These are phyloP conservation scores for Gossypium australe DNA, from an alignment of 345 rosid genomes.

Conservation along the genomic window DNA sequence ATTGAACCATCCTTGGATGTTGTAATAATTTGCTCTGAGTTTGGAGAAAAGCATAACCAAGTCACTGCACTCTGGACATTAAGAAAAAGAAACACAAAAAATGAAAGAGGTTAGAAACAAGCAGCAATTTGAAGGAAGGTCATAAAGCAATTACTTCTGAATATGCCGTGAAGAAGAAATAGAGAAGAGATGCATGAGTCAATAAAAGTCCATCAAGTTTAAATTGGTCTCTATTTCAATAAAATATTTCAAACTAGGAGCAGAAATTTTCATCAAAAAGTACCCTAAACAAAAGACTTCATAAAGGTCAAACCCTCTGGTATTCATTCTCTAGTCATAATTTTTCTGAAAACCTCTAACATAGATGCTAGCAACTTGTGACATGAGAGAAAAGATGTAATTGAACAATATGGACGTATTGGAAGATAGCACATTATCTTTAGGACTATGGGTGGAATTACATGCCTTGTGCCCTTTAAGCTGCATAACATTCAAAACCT, in stretches of 20 bases:
- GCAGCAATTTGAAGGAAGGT: background rate
- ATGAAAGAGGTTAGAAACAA: slow-evolving; percentile 11
- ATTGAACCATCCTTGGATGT: slow-evolving; percentile 92
- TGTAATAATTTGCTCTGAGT: slow-evolving; percentile 85
- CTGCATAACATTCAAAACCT: slow-evolving; percentile 80
- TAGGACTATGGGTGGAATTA: background rate
- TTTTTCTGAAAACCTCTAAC: background rate
- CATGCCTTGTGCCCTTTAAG: slow-evolving; percentile 94
- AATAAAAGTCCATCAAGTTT: background rate
- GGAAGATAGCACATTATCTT: background rate
- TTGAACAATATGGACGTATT: background rate
- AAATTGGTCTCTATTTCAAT: background rate
- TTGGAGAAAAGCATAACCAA: slow-evolving; percentile 82
- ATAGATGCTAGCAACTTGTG: background rate
- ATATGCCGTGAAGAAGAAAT: background rate
- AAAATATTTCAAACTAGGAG: background rate
- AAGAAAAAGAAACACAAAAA: slow-evolving; percentile 16
- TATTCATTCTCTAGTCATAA: background rate
- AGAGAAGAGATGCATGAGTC: background rate
- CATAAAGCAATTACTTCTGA: background rate
- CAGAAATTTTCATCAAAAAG: background rate
- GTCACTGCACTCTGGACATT: slow-evolving; percentile 87
- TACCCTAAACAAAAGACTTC: background rate
- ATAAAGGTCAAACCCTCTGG: background rate
- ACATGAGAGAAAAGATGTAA: background rate